A percentile compares a stretch with the other conserved stretches of the same genome.
These are phyloP conservation scores for Kewa caespitosa DNA, from an alignment of 179 eudicot genomes.

Conservation along the genomic window DNA sequence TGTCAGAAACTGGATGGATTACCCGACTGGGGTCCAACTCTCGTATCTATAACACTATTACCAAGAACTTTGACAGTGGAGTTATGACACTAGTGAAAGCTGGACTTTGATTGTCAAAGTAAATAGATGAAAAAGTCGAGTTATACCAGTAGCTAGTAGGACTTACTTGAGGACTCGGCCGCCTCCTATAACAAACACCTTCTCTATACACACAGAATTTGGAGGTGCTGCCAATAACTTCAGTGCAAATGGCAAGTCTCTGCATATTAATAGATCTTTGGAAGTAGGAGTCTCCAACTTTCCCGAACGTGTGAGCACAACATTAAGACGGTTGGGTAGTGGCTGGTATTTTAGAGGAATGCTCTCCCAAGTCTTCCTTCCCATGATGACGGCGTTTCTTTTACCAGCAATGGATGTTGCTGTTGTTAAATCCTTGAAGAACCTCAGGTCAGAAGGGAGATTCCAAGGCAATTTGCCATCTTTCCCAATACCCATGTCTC, in stretches of 20 bases:
- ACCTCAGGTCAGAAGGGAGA: slow-evolving; percentile 25
- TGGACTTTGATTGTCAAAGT: background rate
- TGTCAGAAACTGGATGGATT: too few relatives aligned
- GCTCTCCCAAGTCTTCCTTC: slow-evolving; percentile 33
- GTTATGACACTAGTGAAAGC: too few relatives aligned
- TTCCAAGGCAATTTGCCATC: slow-evolving; percentile 35
- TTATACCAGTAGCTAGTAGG: background rate
- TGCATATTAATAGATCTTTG: slow-evolving; percentile 24
- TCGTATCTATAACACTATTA: too few relatives aligned
- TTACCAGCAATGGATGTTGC: slow-evolving; percentile 14
- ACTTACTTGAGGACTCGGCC: slow-evolving; percentile 33
- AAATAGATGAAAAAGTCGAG: too few relatives aligned
- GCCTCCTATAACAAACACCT: slow-evolving; percentile 35
- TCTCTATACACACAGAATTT: slow-evolving; percentile 16
- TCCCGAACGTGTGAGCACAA: slow-evolving; percentile 29
- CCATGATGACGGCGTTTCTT: slow-evolving; percentile 37
- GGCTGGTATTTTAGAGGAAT: slow-evolving; percentile 29
- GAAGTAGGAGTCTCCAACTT: slow-evolving; percentile 1
- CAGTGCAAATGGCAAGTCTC: slow-evolving; percentile 18
- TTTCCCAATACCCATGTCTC: slow-evolving; percentile 32
- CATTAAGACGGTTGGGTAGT: slow-evolving; percentile 29
- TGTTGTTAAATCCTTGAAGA: slow-evolving; percentile 29
- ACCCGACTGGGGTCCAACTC: too few relatives aligned
- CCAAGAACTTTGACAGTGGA: too few relatives aligned
- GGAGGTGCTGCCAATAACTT: slow-evolving; percentile 23